phyloP scores from a whole-genome alignment of 1,284 basidiomycete species.

The Ustilago lituana region DNA sequence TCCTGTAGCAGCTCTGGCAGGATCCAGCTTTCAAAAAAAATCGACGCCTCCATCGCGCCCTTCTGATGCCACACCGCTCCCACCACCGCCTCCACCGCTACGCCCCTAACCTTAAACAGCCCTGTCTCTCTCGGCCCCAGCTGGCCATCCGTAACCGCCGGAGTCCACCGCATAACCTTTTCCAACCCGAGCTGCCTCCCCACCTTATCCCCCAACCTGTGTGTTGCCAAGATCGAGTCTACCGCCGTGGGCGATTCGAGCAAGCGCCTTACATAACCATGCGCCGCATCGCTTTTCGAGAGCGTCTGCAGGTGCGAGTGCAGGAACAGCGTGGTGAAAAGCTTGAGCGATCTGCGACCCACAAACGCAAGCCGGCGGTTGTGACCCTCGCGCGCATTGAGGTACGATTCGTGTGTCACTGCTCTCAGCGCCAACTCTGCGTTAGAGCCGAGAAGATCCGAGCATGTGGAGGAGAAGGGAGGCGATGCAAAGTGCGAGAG shows the following conservation, averaged over 20 bases:
- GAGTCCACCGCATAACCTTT: slow-evolving; percentile 66
- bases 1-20: slow-evolving; percentile 32
- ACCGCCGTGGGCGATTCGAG: slow-evolving; percentile 43
- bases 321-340: slow-evolving; percentile 59
- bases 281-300: slow-evolving; percentile 14
- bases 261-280: slow-evolving; percentile 41
- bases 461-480: slow-evolving; percentile 31
- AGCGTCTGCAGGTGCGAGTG: slow-evolving; percentile 36
- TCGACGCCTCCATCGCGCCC: slow-evolving; percentile 33
- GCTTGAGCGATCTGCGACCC: slow-evolving; percentile 59
- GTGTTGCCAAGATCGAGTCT: slow-evolving; percentile 53
- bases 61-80: slow-evolving; percentile 65
- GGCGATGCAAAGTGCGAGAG: slow-evolving; percentile 38
- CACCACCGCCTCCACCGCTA: slow-evolving; percentile 63
- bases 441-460: slow-evolving; percentile 46
- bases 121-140: slow-evolving; percentile 58
- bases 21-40: slow-evolving; percentile 31
- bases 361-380: slow-evolving; percentile 63
- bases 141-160: slow-evolving; percentile 51
- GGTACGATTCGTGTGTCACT: slow-evolving; percentile 62
- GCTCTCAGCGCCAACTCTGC: slow-evolving; percentile 49
- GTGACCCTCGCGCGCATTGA: slow-evolving; percentile 53
- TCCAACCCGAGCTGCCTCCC: slow-evolving; percentile 60
- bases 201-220: slow-evolving; percentile 57
- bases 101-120: slow-evolving; percentile 64